These are phyloP conservation scores for Kwoniella sp. DNA, from an alignment of 768 basidiomycete species.

Conservation along the genomic window DNA sequence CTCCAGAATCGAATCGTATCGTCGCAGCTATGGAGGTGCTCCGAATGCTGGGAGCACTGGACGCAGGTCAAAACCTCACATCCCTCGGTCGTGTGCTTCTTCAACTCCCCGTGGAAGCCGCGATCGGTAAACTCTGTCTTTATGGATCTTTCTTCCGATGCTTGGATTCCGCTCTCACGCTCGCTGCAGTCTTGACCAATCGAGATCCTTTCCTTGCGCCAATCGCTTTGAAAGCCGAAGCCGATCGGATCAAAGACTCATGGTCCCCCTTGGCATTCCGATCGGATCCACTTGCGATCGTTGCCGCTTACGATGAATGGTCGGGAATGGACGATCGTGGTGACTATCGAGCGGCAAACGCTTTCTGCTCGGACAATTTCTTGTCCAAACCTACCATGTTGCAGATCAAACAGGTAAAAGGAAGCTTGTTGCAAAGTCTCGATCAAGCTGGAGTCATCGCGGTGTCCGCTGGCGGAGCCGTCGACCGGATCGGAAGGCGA, in stretches of 20 bases:
- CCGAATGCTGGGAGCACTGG: conserved; percentile 83
- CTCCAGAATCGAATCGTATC: conserved; percentile 76
- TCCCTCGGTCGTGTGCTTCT: conserved; percentile 84
- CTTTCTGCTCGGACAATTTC: conserved; percentile 82
- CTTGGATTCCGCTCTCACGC: conserved; percentile 71
- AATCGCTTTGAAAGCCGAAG: conserved; percentile 70
- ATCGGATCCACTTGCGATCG: conserved; percentile 77
- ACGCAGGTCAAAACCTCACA: conserved; percentile 71
- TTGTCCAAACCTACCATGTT: conserved; percentile 80
- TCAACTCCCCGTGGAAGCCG: conserved; percentile 84
- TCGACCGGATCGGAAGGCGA: conserved; percentile 22
- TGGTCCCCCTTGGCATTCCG: conserved; percentile 74
- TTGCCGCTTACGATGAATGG: conserved; percentile 83
- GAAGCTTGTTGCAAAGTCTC: conserved; percentile 73
- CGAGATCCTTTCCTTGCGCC: conserved; percentile 90
- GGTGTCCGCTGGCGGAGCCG: conserved; percentile 69
- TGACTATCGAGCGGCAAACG: conserved; percentile 67
- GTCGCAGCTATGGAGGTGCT: conserved; percentile 75
- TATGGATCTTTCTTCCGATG: conserved; percentile 93
- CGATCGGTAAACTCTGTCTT: conserved; percentile 83
- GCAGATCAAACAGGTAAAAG: conserved; percentile 76
- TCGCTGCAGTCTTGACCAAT: conserved; percentile 87
- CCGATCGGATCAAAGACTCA: conserved; percentile 70
- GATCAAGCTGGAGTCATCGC: conserved; percentile 79
- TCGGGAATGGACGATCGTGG: conserved; percentile 68